Percentiles rank a stretch among this genome's conserved stretches.
phyloP scores from a whole-genome alignment of 306 rosid genomes.

The Bauhinia variegata region DNA sequence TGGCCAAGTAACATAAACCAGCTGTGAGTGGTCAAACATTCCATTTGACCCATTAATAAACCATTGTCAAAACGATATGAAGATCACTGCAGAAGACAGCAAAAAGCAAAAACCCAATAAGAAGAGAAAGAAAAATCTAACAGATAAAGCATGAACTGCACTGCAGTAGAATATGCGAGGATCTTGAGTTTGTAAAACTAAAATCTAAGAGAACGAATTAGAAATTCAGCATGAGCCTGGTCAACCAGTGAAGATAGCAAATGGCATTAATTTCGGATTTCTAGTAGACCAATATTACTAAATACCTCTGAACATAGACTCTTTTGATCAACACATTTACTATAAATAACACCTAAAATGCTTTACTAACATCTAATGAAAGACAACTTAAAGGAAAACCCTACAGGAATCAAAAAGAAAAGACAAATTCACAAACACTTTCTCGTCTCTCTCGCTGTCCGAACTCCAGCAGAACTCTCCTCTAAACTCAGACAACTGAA shows the following conservation, averaged over 20 bases:
- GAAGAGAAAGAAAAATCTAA: not conserved
- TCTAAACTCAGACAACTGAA: too few species aligned
- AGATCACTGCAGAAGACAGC: slow-evolving; percentile 59
- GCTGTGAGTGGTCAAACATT: slow-evolving; percentile 85
- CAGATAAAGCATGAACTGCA: slow-evolving; percentile 3
- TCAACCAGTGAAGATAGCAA: slow-evolving; percentile 2
- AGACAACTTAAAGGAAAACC: too few species aligned
- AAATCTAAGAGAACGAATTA: not conserved
- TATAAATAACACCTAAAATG: not conserved
- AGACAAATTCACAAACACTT: not conserved
- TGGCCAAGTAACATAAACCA: slow-evolving; percentile 80
- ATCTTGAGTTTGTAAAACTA: not conserved
- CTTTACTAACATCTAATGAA: not conserved
- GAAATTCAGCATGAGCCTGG: slow-evolving; percentile 1
- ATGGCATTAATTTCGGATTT: not conserved
- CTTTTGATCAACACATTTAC: not conserved
- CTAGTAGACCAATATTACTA: not conserved
- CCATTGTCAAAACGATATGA: slow-evolving; percentile 64
- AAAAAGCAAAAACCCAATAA: slow-evolving; percentile 18
- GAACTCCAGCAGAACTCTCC: too few species aligned
- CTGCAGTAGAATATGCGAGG: not conserved
- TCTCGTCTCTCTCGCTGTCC: too few species aligned
- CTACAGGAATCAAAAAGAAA: too few species aligned
- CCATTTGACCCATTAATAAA: slow-evolving; percentile 48
- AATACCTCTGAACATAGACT: not conserved